These are phyloP conservation scores for Hymenotorrendiella dingleyae DNA, from an alignment of 2,329 filamentous ascomycete species.

Conservation along the genomic window DNA sequence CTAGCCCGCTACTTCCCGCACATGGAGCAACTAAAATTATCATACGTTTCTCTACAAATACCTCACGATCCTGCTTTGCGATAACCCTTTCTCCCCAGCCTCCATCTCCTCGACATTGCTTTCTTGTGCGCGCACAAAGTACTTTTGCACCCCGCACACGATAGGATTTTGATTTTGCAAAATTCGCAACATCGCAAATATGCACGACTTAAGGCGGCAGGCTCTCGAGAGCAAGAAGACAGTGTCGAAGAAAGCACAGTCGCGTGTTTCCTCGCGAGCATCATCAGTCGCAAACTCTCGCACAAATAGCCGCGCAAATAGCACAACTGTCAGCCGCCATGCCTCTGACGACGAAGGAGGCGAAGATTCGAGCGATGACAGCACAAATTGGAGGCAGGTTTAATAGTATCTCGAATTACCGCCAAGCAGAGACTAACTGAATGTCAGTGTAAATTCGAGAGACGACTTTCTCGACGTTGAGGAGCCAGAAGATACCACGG, in stretches of 20 bases:
- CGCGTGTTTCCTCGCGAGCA: slow-evolving; percentile 40
- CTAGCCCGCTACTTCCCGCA: too few relatives aligned
- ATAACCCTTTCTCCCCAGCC: slow-evolving; percentile 9
- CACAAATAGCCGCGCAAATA: slow-evolving; percentile 41
- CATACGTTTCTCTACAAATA: slow-evolving; percentile 10
- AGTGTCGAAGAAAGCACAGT: slow-evolving; percentile 49
- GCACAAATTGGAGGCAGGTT: slow-evolving; percentile 45
- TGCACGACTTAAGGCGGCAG: slow-evolving; percentile 45
- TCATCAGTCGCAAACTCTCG: slow-evolving; percentile 44
- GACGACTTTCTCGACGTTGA: slow-evolving; percentile 40
- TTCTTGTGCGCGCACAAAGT: background rate
- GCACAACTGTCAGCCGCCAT: slow-evolving; percentile 42
- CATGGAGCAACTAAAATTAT: slow-evolving; percentile 15
- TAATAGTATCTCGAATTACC: background rate
- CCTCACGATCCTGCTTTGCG: slow-evolving; percentile 15
- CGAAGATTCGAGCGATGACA: slow-evolving; percentile 47
- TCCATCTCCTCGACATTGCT: background rate
- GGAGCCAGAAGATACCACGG: slow-evolving; percentile 45
- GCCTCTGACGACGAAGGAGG: slow-evolving; percentile 50
- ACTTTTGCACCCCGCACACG: slow-evolving; percentile 17
- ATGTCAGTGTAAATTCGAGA: slow-evolving; percentile 37
- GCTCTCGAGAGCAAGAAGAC: slow-evolving; percentile 54
- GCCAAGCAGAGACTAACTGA: slow-evolving; percentile 1
- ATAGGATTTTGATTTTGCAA: background rate
- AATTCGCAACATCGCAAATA: slow-evolving; percentile 25